Evolutionary conservation across 2,329 filamentous ascomycete species (phyloP).

Genomic region (Diaporthe vaccinii): DNA sequence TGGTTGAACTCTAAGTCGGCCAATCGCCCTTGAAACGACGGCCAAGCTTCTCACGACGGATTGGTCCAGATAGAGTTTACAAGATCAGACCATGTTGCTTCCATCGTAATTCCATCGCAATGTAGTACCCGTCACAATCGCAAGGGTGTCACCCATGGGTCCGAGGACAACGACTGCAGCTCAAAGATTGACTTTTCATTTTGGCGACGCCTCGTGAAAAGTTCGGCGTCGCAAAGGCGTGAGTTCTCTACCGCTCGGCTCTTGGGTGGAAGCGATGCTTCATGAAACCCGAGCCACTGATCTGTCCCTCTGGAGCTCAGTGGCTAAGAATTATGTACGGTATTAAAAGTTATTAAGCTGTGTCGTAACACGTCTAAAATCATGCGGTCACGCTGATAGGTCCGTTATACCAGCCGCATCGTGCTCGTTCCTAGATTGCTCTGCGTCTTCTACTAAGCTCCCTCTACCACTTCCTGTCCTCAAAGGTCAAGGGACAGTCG

Average conservation of each 20-base stretch:
- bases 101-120: background rate
- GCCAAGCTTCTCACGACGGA: background rate
- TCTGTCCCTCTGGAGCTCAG: background rate
- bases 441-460: background rate
- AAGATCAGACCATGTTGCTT: slow-evolving; percentile 16
- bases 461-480: slow-evolving; percentile 62
- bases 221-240: background rate
- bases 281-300: background rate
- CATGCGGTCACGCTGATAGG: slow-evolving; percentile 15
- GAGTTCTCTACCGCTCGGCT: background rate
- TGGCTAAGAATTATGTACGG: slow-evolving; percentile 36
- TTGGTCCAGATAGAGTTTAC: slow-evolving; percentile 22
- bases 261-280: background rate
- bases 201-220: too few species aligned
- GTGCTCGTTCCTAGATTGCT: background rate
- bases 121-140: background rate
- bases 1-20: slow-evolving; percentile 14
- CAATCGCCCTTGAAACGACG: slow-evolving; percentile 6
- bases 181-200: background rate
- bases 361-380: slow-evolving; percentile 34
- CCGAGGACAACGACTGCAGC: background rate
- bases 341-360: slow-evolving; percentile 39
- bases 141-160: background rate
- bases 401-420: slow-evolving; percentile 25
- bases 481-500: slow-evolving; percentile 85